Evolutionary conservation across 768 basidiomycete genomes (phyloP).

Genomic region (Clathrus columnatus): DNA sequence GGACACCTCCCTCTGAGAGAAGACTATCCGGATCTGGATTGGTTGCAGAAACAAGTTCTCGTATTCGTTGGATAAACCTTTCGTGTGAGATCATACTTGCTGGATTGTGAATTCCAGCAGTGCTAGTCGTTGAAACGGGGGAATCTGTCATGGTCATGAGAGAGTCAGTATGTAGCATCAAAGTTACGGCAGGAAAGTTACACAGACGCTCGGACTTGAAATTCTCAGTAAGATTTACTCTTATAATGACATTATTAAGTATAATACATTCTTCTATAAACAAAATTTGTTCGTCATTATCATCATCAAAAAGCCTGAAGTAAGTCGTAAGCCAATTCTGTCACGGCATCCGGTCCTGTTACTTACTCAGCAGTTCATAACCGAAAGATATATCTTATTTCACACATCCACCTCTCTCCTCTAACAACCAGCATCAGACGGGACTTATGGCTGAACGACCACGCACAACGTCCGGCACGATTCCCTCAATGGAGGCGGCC

Average conservation of each 20-base stretch:
- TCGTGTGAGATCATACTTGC: not conserved
- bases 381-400: not conserved
- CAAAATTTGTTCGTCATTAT: too few species aligned
- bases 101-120: slow-evolving; percentile 44
- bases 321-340: not conserved
- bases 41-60: slow-evolving; percentile 5
- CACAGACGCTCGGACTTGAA: not conserved
- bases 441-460: not conserved
- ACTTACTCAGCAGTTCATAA: not conserved
- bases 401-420: not conserved
- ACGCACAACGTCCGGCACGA: slow-evolving; percentile 63
- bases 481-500: slow-evolving; percentile 79
- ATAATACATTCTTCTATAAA: too few species aligned
- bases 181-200: not conserved
- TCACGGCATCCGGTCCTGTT: not conserved
- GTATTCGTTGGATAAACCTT: slow-evolving; percentile 9
- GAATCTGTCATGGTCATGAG: not conserved
- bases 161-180: not conserved
- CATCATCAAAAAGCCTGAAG: not conserved
- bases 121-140: slow-evolving; percentile 54
- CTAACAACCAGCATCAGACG: slow-evolving; percentile 24
- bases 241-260: too few species aligned
- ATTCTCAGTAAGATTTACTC: too few species aligned
- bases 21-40: not conserved
- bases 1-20: slow-evolving; percentile 43